Evolutionary conservation across 169 alveolate species (phyloP).

Genomic region (Plasmodium knowlesi): DNA sequence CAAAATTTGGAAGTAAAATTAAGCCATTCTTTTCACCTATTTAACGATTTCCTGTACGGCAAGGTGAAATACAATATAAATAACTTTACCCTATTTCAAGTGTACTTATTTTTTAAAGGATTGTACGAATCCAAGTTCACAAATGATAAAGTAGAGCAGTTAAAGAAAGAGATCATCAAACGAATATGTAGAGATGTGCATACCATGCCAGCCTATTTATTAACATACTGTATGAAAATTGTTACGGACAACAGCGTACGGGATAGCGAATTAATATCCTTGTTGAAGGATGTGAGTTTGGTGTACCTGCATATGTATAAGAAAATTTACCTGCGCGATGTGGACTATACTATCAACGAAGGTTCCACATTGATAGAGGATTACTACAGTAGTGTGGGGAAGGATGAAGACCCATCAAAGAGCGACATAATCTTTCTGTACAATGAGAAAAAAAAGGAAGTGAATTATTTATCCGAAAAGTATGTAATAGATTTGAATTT

Average conservation of each 20-base stretch:
- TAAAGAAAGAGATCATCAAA: conserved; percentile 4
- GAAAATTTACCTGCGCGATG: conserved; percentile 9
- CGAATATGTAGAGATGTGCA: conserved; percentile 17
- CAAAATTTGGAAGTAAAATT: background rate
- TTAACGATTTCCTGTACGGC: conserved; percentile 61
- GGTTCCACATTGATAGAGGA: conserved; percentile 43
- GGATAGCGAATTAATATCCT: conserved; percentile 28
- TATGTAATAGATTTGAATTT: conserved; percentile 18
- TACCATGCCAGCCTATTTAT: conserved; percentile 34
- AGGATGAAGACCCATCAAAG: conserved; percentile 10
- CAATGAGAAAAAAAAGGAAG: conserved; percentile 51
- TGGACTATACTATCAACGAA: conserved; percentile 35
- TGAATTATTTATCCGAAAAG: conserved; percentile 49
- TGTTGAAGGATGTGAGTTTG: conserved; percentile 29
- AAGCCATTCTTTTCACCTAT: conserved; percentile 35
- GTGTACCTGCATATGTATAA: conserved; percentile 38
- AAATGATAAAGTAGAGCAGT: conserved; percentile 30
- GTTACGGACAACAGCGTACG: conserved; percentile 20
- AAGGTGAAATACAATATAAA: conserved; percentile 49
- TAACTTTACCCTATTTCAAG: conserved; percentile 31
- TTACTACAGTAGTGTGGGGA: conserved; percentile 15
- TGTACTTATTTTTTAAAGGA: conserved; percentile 40
- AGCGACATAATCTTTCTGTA: conserved; percentile 35
- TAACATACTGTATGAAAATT: conserved; percentile 42
- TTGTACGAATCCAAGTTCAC: conserved; percentile 26